Evolutionary conservation across 2,329 filamentous ascomycete species (phyloP).

Genomic region (Fusarium marasasianum): DNA sequence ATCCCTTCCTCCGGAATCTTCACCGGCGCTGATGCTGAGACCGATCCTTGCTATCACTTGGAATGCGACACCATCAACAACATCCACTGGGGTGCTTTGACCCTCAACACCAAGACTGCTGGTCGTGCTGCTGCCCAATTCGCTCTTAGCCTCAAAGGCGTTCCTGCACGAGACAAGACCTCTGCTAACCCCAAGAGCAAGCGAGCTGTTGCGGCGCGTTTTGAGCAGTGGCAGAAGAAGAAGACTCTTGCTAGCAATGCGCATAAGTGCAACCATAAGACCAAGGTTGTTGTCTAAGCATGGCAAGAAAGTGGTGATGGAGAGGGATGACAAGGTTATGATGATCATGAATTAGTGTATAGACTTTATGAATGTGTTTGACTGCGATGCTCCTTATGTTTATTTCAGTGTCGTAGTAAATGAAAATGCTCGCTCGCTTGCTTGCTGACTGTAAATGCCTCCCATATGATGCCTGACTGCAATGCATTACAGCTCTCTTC

Average conservation of each 20-base stretch:
- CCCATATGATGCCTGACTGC: background rate
- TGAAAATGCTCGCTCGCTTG: conserved; percentile 1
- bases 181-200: conserved; percentile 41
- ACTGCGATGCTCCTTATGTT: background rate
- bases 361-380: background rate
- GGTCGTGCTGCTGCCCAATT: conserved; percentile 59
- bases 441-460: background rate
- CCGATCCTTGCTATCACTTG: conserved; percentile 52
- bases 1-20: conserved; percentile 54
- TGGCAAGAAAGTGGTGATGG: background rate
- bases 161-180: conserved; percentile 47
- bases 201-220: conserved; percentile 37
- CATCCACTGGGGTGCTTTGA: conserved; percentile 54
- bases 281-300: conserved; percentile 35
- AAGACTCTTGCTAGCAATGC: conserved; percentile 41
- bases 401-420: background rate
- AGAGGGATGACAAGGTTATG: conserved; percentile 3
- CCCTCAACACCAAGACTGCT: conserved; percentile 55
- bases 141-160: conserved; percentile 48
- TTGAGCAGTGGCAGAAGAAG: conserved; percentile 40
- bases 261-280: conserved; percentile 43
- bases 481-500: background rate
- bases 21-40: conserved; percentile 50
- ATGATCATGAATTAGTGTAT: conserved; percentile 10
- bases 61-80: conserved; percentile 53